phyloP scores from a whole-genome alignment of 2,329 filamentous ascomycete genomes.

The Colletotrichum coccodes region DNA sequence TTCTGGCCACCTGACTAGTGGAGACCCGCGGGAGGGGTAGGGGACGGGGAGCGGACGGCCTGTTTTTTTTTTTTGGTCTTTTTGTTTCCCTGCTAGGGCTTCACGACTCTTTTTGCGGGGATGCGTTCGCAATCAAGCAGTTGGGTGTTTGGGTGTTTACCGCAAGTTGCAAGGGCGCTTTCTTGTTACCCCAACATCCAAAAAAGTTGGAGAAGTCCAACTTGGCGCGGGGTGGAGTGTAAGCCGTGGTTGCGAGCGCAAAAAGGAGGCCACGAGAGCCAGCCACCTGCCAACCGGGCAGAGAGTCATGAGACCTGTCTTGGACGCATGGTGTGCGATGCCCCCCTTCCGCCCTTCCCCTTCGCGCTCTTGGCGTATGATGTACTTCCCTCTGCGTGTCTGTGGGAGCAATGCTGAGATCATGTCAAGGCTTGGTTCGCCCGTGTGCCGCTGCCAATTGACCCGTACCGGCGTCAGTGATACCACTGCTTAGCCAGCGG shows the following conservation, averaged over 20 bases:
- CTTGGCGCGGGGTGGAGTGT: constrained; percentile 15
- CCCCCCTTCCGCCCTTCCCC: not conserved
- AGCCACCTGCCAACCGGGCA: constrained; percentile 26
- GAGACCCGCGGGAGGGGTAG: too few relatives aligned
- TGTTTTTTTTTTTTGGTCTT: not conserved
- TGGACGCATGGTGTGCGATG: constrained; percentile 21
- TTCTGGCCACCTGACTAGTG: too few relatives aligned
- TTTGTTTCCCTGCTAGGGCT: not conserved
- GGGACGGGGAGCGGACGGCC: too few relatives aligned
- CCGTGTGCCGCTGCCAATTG: not conserved
- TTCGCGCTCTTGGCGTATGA: constrained; percentile 3
- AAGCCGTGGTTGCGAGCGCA: not conserved
- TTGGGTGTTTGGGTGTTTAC: not conserved
- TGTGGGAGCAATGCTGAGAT: not conserved
- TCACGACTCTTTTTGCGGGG: not conserved
- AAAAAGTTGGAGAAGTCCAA: not conserved
- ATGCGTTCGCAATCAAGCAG: not conserved
- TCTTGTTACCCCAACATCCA: not conserved
- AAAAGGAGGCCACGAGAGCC: constrained; percentile 25
- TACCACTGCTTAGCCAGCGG: constrained; percentile 6
- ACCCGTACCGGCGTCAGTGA: not conserved
- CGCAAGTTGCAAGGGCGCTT: not conserved
- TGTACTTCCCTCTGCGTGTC: not conserved
- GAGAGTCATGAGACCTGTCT: constrained; percentile 30
- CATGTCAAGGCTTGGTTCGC: not conserved